These are phyloP conservation scores for Blastomyces gilchristii DNA, from an alignment of 2,329 filamentous ascomycete genomes.

Conservation along the genomic window DNA sequence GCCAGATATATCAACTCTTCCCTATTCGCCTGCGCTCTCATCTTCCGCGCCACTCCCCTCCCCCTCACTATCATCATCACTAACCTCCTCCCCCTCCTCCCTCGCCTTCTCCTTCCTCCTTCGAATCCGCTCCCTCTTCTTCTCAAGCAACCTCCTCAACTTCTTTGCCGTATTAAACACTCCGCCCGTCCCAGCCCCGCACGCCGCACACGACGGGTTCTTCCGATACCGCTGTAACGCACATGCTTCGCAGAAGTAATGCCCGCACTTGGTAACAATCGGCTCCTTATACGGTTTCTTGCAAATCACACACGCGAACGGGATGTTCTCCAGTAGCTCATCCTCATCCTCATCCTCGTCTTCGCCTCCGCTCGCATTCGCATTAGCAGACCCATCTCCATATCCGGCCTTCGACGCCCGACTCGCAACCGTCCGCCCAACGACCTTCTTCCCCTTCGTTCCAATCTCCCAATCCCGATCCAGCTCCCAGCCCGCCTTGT, in stretches of 20 bases:
- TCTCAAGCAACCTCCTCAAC: conserved; percentile 67
- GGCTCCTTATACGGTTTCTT: conserved; percentile 66
- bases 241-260: conserved; percentile 92
- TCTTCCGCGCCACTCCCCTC: conserved; percentile 14
- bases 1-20: background rate
- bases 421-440: conserved; percentile 41
- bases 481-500: conserved; percentile 87
- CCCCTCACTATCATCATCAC: conserved; percentile 36
- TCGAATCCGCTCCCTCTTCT: conserved; percentile 49
- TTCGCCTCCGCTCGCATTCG: conserved; percentile 32
- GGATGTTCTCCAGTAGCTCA: conserved; percentile 67
- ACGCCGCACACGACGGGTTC: conserved; percentile 76
- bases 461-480: conserved; percentile 88
- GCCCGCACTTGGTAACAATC: conserved; percentile 78
- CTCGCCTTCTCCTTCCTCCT: conserved; percentile 45
- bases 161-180: conserved; percentile 84
- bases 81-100: conserved; percentile 44
- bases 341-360: conserved; percentile 42
- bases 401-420: conserved; percentile 31
- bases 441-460: conserved; percentile 44
- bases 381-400: conserved; percentile 39
- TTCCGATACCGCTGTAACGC: conserved; percentile 78
- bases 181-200: conserved; percentile 72
- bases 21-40: background rate
- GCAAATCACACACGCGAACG: conserved; percentile 84